A percentile compares a stretch with the other conserved stretches of the same genome.
Conservation (phyloP, 1,284 basidiomycete genomes). For the Trichosporon coremiiforme region DNA sequence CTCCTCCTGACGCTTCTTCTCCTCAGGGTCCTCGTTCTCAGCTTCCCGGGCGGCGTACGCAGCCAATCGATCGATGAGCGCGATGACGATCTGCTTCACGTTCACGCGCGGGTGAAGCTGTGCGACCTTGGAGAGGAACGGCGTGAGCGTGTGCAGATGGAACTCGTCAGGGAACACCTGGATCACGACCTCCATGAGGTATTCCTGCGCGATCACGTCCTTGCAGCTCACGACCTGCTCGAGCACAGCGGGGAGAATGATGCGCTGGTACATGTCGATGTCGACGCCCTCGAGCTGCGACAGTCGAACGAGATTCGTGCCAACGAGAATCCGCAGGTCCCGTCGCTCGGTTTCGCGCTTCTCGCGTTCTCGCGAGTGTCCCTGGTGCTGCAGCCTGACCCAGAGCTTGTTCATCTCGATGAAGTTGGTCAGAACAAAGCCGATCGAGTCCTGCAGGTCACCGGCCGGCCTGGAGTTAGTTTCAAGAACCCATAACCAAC, state of each 20-base stretch:
- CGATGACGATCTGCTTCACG: conserved; percentile 94
- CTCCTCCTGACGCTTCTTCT: conserved; percentile 85
- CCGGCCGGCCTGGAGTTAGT: conserved; percentile 67
- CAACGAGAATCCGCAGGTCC: conserved; percentile 89
- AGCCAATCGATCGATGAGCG: conserved; percentile 90
- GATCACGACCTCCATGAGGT: conserved; percentile 97
- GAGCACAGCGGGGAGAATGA: conserved; percentile 82
- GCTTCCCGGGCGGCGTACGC: conserved; percentile 91
- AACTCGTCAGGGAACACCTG: conserved; percentile 98
- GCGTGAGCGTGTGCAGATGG: conserved; percentile 85
- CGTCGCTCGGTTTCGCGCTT: conserved; percentile 91
- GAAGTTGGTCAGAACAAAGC: conserved; percentile 93
- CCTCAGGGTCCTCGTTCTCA: conserved; percentile 88
- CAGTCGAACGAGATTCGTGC: conserved; percentile 89
- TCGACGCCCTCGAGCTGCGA: conserved; percentile 93
- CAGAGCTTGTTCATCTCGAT: conserved; percentile 99
- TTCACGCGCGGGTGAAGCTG: conserved; percentile 94
- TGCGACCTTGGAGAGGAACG: conserved; percentile 89
- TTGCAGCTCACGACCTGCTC: conserved; percentile 97
- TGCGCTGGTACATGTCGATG: conserved; percentile 79
- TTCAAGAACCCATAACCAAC: conserved; percentile 36
- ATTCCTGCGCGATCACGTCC: conserved; percentile 95
- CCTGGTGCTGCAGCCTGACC: conserved; percentile 94
- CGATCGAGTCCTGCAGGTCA: conserved; percentile 87
- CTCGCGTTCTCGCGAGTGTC: conserved; percentile 90